Evolutionary conservation across 148 eudicot genomes (phyloP).

Genomic region (Persicaria maculosa): DNA sequence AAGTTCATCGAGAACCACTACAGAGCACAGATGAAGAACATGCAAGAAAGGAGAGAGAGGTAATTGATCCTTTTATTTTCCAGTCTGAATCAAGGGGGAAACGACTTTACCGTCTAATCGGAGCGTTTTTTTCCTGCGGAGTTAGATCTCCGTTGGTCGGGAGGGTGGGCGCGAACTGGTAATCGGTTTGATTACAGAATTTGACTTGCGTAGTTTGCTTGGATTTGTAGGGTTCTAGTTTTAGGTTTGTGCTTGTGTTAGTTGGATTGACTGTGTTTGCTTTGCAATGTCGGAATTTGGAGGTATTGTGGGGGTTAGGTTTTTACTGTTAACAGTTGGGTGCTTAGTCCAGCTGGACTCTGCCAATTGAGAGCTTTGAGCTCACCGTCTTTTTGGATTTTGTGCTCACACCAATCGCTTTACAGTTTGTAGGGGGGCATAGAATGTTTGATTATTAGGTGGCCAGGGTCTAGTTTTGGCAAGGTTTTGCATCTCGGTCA

Average conservation of each 20-base stretch:
- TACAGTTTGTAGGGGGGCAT: background rate
- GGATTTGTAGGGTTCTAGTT: slow-evolving; percentile 11
- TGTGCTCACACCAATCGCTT: background rate
- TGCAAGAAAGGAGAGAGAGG: slow-evolving; percentile 84
- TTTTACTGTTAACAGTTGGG: background rate
- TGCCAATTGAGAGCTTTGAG: background rate
- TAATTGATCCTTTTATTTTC: slow-evolving; percentile 15
- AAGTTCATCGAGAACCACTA: slow-evolving; percentile 93
- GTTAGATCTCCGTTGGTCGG: background rate
- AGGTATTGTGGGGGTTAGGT: slow-evolving; percentile 1
- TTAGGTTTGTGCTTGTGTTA: background rate
- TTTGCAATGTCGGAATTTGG: slow-evolving; percentile 3
- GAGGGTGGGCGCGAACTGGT: background rate
- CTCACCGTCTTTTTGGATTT: background rate
- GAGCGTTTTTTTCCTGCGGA: background rate
- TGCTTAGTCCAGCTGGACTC: slow-evolving; percentile 8
- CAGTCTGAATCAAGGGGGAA: background rate
- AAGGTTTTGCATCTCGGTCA: background rate
- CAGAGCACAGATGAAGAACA: slow-evolving; percentile 83
- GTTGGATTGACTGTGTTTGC: background rate
- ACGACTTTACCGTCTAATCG: background rate
- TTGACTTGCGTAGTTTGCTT: slow-evolving; percentile 7
- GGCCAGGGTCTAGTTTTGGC: too few species aligned
- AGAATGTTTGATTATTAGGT: background rate
- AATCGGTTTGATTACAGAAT: background rate